A percentile compares a stretch with the other conserved stretches of the same genome.
These are phyloP conservation scores for Cantharellus anzutake DNA, from an alignment of 768 basidiomycete genomes.

Conservation along the genomic window DNA sequence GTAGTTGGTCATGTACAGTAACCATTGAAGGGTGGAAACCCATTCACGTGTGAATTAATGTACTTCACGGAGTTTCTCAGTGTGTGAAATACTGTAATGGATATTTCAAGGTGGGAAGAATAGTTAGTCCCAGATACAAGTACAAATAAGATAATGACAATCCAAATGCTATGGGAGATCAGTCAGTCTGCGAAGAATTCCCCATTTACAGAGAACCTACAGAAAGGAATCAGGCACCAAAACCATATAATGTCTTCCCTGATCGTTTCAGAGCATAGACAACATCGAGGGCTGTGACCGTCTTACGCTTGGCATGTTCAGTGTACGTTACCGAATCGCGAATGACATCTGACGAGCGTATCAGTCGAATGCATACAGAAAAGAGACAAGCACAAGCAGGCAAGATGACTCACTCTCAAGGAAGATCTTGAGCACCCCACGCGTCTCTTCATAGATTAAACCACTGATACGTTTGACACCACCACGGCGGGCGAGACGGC, in stretches of 20 bases:
- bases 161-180: neutral
- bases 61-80: too few species aligned
- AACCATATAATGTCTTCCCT: slow-evolving; percentile 27
- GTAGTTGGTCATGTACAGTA: too few species aligned
- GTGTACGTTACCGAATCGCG: slow-evolving; percentile 32
- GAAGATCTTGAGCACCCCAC: slow-evolving; percentile 31
- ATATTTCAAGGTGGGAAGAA: too few species aligned
- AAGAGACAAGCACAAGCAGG: neutral
- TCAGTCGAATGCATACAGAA: neutral
- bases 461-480: slow-evolving; percentile 31
- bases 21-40: too few species aligned
- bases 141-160: neutral
- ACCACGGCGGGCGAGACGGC: slow-evolving; percentile 29
- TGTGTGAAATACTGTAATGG: too few species aligned
- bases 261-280: slow-evolving; percentile 30
- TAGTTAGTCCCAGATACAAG: too few species aligned
- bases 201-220: neutral
- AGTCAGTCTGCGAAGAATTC: neutral
- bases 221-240: slow-evolving; percentile 11
- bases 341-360: slow-evolving; percentile 19
- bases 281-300: slow-evolving; percentile 28
- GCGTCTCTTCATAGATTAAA: slow-evolving; percentile 26
- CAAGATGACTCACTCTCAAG: slow-evolving; percentile 12
- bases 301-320: slow-evolving; percentile 27
- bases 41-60: too few species aligned